Conservation (phyloP, 192 early-diverging fungal genomes). For the Entrophospora sp. region DNA sequence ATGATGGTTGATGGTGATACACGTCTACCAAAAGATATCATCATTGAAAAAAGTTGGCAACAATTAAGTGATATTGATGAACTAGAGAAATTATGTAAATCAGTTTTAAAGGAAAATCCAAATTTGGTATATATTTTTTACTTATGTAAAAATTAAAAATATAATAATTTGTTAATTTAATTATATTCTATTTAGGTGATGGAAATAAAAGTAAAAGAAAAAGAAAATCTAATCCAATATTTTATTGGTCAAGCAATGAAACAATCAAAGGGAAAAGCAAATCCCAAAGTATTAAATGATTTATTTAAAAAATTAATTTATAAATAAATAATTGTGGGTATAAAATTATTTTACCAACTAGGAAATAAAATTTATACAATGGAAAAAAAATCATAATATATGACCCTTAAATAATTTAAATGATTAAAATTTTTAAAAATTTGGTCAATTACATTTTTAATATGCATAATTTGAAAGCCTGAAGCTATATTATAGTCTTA, state of each 20-base stretch:
- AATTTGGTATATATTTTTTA: slow-evolving; percentile 32
- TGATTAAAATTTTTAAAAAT: no score
- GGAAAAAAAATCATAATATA: no score
- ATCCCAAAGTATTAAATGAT: slow-evolving; percentile 58
- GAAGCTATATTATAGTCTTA: no score
- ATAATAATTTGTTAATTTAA: slow-evolving; percentile 15
- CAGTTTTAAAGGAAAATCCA: slow-evolving; percentile 29
- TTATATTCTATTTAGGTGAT: slow-evolving; percentile 33
- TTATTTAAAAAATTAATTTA: slow-evolving; percentile 35
- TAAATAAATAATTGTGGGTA: no score
- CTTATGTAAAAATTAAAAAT: neutral
- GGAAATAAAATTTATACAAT: no score
- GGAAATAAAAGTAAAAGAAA: slow-evolving; percentile 51
- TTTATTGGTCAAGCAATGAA: slow-evolving; percentile 79
- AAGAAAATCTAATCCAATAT: slow-evolving; percentile 60
- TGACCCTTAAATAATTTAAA: no score
- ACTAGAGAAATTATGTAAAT: slow-evolving; percentile 36
- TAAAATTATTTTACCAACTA: no score
- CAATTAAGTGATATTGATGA: slow-evolving; percentile 35
- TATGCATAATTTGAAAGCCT: no score
- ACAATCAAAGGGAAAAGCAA: slow-evolving; percentile 65
- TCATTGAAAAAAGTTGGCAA: slow-evolving; percentile 50
- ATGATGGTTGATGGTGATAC: slow-evolving; percentile 57
- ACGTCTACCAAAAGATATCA: slow-evolving; percentile 43
- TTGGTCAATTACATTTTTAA: no score